These are phyloP conservation scores for Eudorina sp. DNA, from an alignment of 139 green algal species.

Conservation along the genomic window DNA sequence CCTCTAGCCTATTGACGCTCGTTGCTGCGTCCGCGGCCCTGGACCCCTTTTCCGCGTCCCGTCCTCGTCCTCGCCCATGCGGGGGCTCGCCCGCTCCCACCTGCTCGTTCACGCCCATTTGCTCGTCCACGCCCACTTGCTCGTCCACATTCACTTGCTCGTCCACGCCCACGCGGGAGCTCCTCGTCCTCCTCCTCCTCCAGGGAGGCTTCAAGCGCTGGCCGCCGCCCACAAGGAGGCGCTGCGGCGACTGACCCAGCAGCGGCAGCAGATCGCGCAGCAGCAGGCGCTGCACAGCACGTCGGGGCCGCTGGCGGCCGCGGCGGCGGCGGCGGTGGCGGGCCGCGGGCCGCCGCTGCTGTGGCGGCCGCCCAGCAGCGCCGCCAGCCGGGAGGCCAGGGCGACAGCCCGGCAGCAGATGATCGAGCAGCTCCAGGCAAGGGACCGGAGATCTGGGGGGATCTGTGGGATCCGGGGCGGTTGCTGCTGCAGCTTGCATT, in stretches of 20 bases:
- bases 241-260: slow-evolving; percentile 10
- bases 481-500: too few relatives aligned
- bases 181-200: neutral
- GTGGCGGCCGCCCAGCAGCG: neutral
- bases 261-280: slow-evolving; percentile 41
- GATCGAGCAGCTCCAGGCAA: slow-evolving; percentile 45
- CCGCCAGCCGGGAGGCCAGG: neutral
- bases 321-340: neutral
- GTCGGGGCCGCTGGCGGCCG: neutral
- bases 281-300: slow-evolving; percentile 33
- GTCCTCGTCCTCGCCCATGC: too few relatives aligned
- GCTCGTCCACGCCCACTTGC: too few relatives aligned
- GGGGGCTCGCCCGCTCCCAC: too few relatives aligned
- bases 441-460: too few relatives aligned
- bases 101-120: too few relatives aligned
- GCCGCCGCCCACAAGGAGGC: slow-evolving; percentile 11
- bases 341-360: neutral
- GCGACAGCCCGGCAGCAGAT: slow-evolving; percentile 12
- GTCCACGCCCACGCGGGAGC: too few relatives aligned
- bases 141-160: too few relatives aligned
- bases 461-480: too few relatives aligned
- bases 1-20: too few relatives aligned
- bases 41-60: too few relatives aligned
- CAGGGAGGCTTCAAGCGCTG: slow-evolving; percentile 39
- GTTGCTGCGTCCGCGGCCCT: neutral